phyloP scores from a whole-genome alignment of 2,329 filamentous ascomycete species.

The Cladosporium phlei region DNA sequence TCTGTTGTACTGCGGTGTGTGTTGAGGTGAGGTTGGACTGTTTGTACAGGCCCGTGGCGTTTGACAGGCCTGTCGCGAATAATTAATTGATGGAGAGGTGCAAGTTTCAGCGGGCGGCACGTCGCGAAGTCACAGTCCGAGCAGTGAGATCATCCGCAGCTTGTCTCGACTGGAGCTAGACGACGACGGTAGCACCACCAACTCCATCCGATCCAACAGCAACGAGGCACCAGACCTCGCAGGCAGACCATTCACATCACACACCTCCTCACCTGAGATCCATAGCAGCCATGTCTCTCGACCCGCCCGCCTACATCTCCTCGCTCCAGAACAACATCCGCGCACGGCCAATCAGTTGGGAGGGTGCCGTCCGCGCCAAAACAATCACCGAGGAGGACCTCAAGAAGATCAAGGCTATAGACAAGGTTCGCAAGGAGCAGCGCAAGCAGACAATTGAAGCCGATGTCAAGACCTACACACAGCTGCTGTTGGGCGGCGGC shows the following conservation, averaged over 20 bases:
- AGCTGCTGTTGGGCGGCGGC: slow-evolving; percentile 68
- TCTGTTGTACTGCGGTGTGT: neutral
- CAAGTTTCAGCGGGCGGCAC: too few species aligned
- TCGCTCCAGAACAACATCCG: slow-evolving; percentile 97
- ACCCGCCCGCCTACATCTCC: slow-evolving; percentile 80
- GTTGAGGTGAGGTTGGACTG: too few species aligned
- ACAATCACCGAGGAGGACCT: slow-evolving; percentile 92
- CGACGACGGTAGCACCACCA: slow-evolving; percentile 2
- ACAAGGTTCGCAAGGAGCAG: slow-evolving; percentile 92
- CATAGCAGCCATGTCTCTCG: slow-evolving; percentile 67
- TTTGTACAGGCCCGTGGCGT: too few species aligned
- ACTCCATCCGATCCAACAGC: neutral
- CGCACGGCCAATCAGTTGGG: slow-evolving; percentile 93
- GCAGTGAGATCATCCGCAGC: too few species aligned
- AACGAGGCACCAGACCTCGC: slow-evolving; percentile 9
- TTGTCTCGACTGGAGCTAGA: slow-evolving; percentile 3
- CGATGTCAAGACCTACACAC: slow-evolving; percentile 74
- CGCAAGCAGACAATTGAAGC: slow-evolving; percentile 75
- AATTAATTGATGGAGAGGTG: too few species aligned
- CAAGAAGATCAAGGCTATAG: slow-evolving; percentile 91
- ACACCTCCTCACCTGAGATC: neutral
- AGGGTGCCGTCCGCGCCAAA: slow-evolving; percentile 87
- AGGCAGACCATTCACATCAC: neutral
- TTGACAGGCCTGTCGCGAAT: too few species aligned
- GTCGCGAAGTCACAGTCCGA: too few species aligned